Evolutionary conservation across 495 filamentous ascomycete genomes (phyloP).

Genomic region (Penicillium coprophilum): DNA sequence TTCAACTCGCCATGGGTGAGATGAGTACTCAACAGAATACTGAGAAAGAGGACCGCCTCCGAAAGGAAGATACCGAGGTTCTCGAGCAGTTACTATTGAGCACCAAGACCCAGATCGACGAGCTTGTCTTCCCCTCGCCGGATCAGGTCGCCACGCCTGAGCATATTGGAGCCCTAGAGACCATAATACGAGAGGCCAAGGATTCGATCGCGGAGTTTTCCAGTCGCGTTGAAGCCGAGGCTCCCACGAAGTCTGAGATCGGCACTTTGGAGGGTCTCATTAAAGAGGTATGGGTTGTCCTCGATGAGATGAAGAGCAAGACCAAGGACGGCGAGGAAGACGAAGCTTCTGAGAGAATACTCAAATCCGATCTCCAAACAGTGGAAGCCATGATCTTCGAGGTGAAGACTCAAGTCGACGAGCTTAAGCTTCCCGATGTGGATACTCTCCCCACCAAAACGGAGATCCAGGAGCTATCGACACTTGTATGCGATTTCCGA

Average conservation of each 20-base stretch:
- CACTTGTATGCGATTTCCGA: constrained; percentile 67
- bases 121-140: constrained; percentile 62
- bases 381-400: constrained; percentile 77
- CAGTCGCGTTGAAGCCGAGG: constrained; percentile 55
- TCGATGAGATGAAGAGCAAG: constrained; percentile 75
- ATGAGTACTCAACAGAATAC: constrained; percentile 34
- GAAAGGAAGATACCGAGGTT: constrained; percentile 77
- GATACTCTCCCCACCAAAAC: constrained; percentile 61
- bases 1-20: constrained; percentile 56
- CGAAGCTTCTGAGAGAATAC: constrained; percentile 63
- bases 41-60: constrained; percentile 45
- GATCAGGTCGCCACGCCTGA: constrained; percentile 67
- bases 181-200: constrained; percentile 66
- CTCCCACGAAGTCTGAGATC: constrained; percentile 75
- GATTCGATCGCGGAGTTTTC: constrained; percentile 63
- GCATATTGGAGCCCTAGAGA: constrained; percentile 72
- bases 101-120: constrained; percentile 79
- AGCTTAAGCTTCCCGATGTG: constrained; percentile 65
- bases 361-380: constrained; percentile 75
- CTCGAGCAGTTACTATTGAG: constrained; percentile 85
- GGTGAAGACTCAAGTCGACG: constrained; percentile 71
- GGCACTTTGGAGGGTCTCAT: constrained; percentile 70
- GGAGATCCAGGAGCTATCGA: constrained; percentile 63
- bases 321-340: constrained; percentile 49
- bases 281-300: constrained; percentile 66